Percentiles rank a stretch among this genome's conserved stretches.
Conservation (phyloP, 768 basidiomycete species). For the Lactifluus piperatus region DNA sequence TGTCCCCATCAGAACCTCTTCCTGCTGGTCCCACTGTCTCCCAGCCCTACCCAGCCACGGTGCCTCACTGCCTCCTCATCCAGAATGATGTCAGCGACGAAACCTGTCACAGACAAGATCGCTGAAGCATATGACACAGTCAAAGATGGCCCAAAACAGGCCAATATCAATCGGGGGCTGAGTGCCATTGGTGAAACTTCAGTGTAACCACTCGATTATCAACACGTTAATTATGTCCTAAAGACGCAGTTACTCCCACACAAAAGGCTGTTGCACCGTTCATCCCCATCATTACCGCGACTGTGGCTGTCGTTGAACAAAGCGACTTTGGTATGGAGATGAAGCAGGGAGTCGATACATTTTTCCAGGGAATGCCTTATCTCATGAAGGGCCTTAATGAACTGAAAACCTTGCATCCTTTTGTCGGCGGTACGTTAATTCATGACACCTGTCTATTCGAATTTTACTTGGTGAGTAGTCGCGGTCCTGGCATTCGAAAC, state of each 20-base stretch:
- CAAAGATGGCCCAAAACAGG: background rate
- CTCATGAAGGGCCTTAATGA: constrained; percentile 26
- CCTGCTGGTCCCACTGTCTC: background rate
- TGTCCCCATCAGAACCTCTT: background rate
- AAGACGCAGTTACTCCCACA: background rate
- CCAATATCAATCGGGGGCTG: background rate
- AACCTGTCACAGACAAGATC: background rate
- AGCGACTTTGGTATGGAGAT: constrained; percentile 4
- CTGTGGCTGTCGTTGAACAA: background rate
- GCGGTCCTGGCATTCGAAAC: constrained; percentile 43
- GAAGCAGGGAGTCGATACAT: constrained; percentile 19
- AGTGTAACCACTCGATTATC: too few relatives aligned
- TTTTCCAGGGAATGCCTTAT: constrained; percentile 24
- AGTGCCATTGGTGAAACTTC: background rate
- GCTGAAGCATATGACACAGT: background rate
- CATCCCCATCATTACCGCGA: background rate
- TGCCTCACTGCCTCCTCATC: too few relatives aligned
- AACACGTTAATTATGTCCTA: background rate
- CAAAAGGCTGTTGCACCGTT: background rate
- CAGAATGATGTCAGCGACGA: background rate
- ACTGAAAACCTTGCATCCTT: constrained; percentile 24
- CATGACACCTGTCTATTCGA: background rate
- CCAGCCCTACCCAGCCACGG: background rate
- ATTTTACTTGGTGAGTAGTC: constrained; percentile 24
- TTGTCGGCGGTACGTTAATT: constrained; percentile 22